These are phyloP conservation scores for Thermomyces lanuginosus DNA, from an alignment of 2,329 filamentous ascomycete genomes.

Conservation along the genomic window DNA sequence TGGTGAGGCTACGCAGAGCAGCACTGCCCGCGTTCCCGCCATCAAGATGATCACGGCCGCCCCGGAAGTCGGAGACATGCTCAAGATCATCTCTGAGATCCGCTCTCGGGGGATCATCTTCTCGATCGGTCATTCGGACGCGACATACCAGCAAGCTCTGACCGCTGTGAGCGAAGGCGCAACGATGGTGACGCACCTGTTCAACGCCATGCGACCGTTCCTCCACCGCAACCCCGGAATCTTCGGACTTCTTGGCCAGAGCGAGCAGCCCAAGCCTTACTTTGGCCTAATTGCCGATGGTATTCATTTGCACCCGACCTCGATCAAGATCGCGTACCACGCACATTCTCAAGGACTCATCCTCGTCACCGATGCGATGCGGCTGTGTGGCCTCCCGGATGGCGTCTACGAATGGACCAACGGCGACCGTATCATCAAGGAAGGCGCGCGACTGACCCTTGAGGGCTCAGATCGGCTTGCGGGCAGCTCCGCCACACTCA, in stretches of 20 bases:
- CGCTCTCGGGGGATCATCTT: slow-evolving; percentile 51
- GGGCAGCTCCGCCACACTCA: slow-evolving; percentile 39
- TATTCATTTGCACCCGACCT: slow-evolving; percentile 75
- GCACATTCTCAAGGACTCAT: slow-evolving; percentile 73
- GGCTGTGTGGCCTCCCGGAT: slow-evolving; percentile 66
- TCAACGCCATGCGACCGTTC: slow-evolving; percentile 84
- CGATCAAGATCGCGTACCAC: slow-evolving; percentile 76
- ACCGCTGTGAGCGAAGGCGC: slow-evolving; percentile 56
- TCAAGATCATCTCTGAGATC: slow-evolving; percentile 50
- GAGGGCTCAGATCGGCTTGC: slow-evolving; percentile 68
- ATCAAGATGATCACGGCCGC: slow-evolving; percentile 77
- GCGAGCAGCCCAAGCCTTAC: slow-evolving; percentile 44
- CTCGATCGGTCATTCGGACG: slow-evolving; percentile 74
- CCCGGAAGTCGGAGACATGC: slow-evolving; percentile 61
- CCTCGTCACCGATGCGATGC: slow-evolving; percentile 85
- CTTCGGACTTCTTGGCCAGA: slow-evolving; percentile 65
- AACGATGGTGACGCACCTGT: slow-evolving; percentile 81
- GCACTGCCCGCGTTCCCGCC: slow-evolving; percentile 9
- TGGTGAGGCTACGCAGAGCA: slow-evolving; percentile 7
- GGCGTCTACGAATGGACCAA: slow-evolving; percentile 80
- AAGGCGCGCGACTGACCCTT: slow-evolving; percentile 54
- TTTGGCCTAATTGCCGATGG: slow-evolving; percentile 86
- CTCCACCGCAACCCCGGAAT: slow-evolving; percentile 84
- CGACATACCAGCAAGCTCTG: slow-evolving; percentile 68
- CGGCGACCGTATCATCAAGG: slow-evolving; percentile 40